Conservation (phyloP, 306 rosid species). For the Inga oerstediana region DNA sequence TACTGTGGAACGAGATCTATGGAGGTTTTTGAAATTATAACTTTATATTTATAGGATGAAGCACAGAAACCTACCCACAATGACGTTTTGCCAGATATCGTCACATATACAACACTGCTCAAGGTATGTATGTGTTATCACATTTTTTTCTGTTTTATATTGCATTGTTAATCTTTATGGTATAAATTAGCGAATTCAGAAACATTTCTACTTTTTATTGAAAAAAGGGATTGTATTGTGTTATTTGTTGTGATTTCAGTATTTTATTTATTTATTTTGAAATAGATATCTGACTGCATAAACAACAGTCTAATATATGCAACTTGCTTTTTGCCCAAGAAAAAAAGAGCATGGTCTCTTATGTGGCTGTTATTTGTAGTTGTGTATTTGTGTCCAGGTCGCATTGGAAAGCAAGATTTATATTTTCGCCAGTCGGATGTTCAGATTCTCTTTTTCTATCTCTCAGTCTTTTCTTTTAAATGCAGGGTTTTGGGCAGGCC, state of each 20-base stretch:
- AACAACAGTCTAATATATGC: slow-evolving; percentile 5
- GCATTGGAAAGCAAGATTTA: background rate
- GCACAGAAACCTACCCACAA: slow-evolving; percentile 41
- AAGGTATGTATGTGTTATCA: slow-evolving; percentile 54
- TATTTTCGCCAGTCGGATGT: background rate
- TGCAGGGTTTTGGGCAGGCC: slow-evolving; percentile 74
- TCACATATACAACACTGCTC: slow-evolving; percentile 75
- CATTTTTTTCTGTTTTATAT: slow-evolving; percentile 10
- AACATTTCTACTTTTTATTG: background rate
- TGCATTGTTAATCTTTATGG: slow-evolving; percentile 2
- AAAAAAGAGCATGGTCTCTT: background rate
- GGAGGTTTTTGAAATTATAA: slow-evolving; percentile 33
- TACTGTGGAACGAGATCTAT: slow-evolving; percentile 25
- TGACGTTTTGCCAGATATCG: slow-evolving; percentile 71
- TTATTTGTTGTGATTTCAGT: slow-evolving; percentile 15
- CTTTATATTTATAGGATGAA: slow-evolving; percentile 47
- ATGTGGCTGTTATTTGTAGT: slow-evolving; percentile 1
- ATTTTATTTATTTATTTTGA: background rate
- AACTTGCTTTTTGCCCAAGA: background rate
- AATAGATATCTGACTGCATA: slow-evolving; percentile 9
- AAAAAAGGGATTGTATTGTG: background rate
- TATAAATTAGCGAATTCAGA: background rate
- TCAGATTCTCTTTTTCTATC: slow-evolving; percentile 10
- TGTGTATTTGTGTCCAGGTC: background rate
- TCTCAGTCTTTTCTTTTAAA: slow-evolving; percentile 32